Evolutionary conservation across 495 filamentous ascomycete genomes (phyloP).

Genomic region (Penicillium nucicola): DNA sequence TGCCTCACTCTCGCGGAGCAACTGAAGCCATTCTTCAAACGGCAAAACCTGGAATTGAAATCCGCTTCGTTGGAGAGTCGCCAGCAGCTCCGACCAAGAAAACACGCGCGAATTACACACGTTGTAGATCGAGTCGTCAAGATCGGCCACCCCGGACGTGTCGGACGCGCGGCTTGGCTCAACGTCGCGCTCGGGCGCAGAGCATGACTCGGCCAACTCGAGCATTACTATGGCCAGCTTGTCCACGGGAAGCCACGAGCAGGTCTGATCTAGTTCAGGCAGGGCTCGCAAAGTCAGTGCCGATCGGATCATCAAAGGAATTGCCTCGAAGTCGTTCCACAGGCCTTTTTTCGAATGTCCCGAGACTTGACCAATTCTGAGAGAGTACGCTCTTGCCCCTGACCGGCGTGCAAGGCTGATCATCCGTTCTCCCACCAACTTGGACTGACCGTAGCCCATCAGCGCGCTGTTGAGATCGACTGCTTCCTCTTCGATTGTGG

Average conservation of each 20-base stretch:
- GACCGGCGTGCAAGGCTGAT: constrained; percentile 35
- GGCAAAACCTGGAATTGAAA: too few species aligned
- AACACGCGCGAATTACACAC: too few species aligned
- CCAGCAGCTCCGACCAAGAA: too few species aligned
- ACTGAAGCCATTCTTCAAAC: too few species aligned
- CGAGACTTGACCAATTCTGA: constrained; percentile 61
- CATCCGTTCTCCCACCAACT: constrained; percentile 54
- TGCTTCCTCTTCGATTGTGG: constrained; percentile 40
- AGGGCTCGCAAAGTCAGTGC: constrained; percentile 46
- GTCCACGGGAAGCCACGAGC: constrained; percentile 58
- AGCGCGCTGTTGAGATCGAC: constrained; percentile 36
- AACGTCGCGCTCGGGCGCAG: too few species aligned
- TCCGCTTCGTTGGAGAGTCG: too few species aligned
- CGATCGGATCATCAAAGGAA: constrained; percentile 55
- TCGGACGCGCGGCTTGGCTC: too few species aligned
- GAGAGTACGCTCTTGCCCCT: constrained; percentile 40
- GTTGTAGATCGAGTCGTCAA: too few species aligned
- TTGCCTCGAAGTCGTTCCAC: constrained; percentile 59
- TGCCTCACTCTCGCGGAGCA: too few species aligned
- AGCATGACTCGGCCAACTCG: constrained; percentile 37
- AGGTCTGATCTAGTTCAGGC: constrained; percentile 42
- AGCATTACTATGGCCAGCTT: constrained; percentile 44
- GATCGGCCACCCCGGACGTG: too few species aligned
- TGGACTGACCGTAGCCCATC: constrained; percentile 58
- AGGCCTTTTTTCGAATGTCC: constrained; percentile 48